Conservation (phyloP, 495 filamentous ascomycete species). For the Xylaria longipes region DNA sequence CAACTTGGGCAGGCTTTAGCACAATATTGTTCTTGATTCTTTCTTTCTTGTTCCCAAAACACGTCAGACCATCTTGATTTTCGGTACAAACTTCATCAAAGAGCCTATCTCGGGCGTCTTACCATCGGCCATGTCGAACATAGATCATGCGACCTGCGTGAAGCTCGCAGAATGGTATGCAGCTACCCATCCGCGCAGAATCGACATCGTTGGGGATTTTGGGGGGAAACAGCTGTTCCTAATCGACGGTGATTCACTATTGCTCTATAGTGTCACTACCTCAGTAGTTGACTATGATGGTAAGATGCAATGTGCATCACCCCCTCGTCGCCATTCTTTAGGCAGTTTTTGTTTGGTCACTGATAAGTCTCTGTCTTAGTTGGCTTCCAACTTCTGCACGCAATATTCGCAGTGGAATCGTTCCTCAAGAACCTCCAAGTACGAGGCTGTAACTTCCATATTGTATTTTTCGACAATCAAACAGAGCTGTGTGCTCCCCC, state of each 20-base stretch:
- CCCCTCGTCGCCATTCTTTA: neutral
- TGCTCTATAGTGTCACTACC: conserved; percentile 66
- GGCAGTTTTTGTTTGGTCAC: neutral
- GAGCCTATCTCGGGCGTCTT: neutral
- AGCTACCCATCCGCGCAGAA: conserved; percentile 33
- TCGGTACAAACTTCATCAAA: neutral
- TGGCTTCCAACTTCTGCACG: conserved; percentile 77
- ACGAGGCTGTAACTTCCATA: conserved; percentile 70
- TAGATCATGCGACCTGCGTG: neutral
- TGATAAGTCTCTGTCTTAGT: conserved; percentile 32
- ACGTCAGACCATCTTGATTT: neutral
- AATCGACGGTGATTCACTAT: conserved; percentile 75
- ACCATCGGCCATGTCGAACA: neutral
- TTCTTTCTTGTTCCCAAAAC: neutral
- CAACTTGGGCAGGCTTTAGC: neutral
- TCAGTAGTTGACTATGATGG: conserved; percentile 65
- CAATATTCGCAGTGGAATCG: conserved; percentile 68
- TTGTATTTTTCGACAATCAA: conserved; percentile 70
- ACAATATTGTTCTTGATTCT: neutral
- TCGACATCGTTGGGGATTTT: conserved; percentile 76
- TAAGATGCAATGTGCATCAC: conserved; percentile 32
- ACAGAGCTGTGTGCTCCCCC: conserved; percentile 53
- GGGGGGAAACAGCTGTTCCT: conserved; percentile 74
- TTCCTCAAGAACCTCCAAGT: conserved; percentile 64
- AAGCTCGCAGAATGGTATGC: conserved; percentile 31